These are phyloP conservation scores for Borovskyia barvae DNA, from an alignment of 208 protist genomes.

Conservation along the genomic window DNA sequence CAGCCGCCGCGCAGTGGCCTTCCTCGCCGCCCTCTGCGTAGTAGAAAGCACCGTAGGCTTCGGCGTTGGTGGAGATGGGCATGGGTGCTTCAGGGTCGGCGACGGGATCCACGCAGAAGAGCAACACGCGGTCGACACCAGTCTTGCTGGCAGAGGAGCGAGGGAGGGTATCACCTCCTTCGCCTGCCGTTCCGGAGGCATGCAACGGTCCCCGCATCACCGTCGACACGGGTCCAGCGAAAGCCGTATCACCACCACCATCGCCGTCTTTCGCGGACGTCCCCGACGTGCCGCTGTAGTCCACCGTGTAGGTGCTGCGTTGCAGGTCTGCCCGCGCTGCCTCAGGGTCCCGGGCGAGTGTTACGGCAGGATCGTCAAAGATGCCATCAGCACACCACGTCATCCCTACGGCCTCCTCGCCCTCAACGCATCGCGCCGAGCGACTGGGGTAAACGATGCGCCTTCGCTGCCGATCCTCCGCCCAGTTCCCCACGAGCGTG, in stretches of 20 bases:
- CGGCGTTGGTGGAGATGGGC: conserved; percentile 19
- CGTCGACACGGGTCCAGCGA: background rate
- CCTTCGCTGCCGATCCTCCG: conserved; percentile 38
- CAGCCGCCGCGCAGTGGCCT: background rate
- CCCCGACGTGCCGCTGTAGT: conserved; percentile 1
- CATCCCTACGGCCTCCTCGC: background rate
- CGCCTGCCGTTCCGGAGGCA: background rate
- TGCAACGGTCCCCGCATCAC: conserved; percentile 10
- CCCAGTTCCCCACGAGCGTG: conserved; percentile 75
- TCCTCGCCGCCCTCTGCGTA: background rate
- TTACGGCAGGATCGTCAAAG: conserved; percentile 14
- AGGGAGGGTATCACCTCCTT: too few species aligned
- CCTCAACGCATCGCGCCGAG: background rate
- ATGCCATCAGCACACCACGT: conserved; percentile 10
- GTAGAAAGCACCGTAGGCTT: conserved; percentile 21
- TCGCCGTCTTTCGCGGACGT: background rate
- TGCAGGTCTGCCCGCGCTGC: conserved; percentile 4
- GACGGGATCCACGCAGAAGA: conserved; percentile 20
- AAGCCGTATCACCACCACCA: background rate
- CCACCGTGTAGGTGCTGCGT: conserved; percentile 19
- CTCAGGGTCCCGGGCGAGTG: background rate
- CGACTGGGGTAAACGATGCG: background rate
- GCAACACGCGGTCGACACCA: conserved; percentile 6
- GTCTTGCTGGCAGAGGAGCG: background rate
- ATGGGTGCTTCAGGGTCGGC: conserved; percentile 8